These are phyloP conservation scores for Coemansia erecta DNA, from an alignment of 192 early-diverging fungal genomes.

Conservation along the genomic window DNA sequence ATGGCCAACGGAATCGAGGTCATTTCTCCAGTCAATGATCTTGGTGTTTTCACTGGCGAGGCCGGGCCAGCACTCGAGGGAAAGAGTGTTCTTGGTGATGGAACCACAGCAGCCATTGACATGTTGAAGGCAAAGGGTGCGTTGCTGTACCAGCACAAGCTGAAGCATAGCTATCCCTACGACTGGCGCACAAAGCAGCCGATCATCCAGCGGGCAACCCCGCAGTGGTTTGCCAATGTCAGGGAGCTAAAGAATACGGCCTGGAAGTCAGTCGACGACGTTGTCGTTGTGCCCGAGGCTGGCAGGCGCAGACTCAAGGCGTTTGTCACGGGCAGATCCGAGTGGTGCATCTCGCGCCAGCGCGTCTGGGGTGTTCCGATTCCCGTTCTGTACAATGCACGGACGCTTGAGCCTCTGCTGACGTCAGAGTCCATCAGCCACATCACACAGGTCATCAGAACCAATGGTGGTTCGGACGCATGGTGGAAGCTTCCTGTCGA, in stretches of 20 bases:
- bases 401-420: slow-evolving; percentile 62
- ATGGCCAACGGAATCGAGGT: slow-evolving; percentile 55
- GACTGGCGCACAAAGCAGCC: slow-evolving; percentile 84
- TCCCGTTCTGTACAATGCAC: slow-evolving; percentile 67
- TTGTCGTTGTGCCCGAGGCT: slow-evolving; percentile 62
- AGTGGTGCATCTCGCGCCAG: slow-evolving; percentile 86
- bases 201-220: slow-evolving; percentile 73
- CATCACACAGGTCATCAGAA: slow-evolving; percentile 59
- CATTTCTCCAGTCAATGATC: slow-evolving; percentile 71
- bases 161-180: slow-evolving; percentile 76
- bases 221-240: slow-evolving; percentile 82
- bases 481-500: slow-evolving; percentile 72
- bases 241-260: slow-evolving; percentile 62
- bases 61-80: slow-evolving; percentile 62
- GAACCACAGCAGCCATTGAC: slow-evolving; percentile 58
- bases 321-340: slow-evolving; percentile 66
- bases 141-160: slow-evolving; percentile 55
- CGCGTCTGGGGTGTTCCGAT: slow-evolving; percentile 82
- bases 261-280: slow-evolving; percentile 53
- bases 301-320: slow-evolving; percentile 59
- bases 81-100: slow-evolving; percentile 59
- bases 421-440: slow-evolving; percentile 64
- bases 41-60: slow-evolving; percentile 67
- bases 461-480: slow-evolving; percentile 59
- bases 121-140: slow-evolving; percentile 37